Percentiles rank a stretch among this genome's conserved stretches.
Evolutionary conservation across 306 rosid species (phyloP).

Genomic region (Prunus persica): Prunus_persica_NCBIv2 NC_034015.1:15372501-15373000

Average conservation of each 20-base stretch:
- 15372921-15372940: background rate
- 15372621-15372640: background rate
- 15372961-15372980: background rate
- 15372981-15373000: background rate
- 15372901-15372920: background rate
- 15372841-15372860: background rate
- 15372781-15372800: background rate
- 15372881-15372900: background rate
- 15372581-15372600: background rate
- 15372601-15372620: background rate
- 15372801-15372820: background rate
- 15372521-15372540: constrained; percentile 22
- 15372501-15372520: constrained; percentile 95
- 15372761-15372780: background rate
- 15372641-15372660: background rate
- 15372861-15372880: background rate
- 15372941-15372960: background rate
- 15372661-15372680: background rate
- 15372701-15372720: background rate
- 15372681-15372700: background rate
- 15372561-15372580: background rate
- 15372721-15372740: background rate
- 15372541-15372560: background rate
- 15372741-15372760: background rate
- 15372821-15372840: background rate